Conservation (phyloP, 2,329 filamentous ascomycete species). For the Rutstroemia sp. region DNA sequence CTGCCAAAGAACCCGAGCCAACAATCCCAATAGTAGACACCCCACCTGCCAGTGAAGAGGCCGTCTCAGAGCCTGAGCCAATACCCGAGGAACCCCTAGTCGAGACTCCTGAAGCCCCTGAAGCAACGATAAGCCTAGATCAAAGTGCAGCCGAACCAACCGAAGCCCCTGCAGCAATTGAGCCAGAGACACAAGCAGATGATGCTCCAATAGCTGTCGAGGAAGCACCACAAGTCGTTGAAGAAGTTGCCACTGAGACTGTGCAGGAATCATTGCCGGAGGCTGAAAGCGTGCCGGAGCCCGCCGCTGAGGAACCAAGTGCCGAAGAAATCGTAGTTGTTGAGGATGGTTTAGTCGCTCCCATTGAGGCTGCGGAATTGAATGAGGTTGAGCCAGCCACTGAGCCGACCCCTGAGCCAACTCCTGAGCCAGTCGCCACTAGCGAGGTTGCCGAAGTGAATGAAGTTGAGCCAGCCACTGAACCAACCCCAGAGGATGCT, state of each 20-base stretch:
- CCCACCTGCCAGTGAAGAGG: background rate
- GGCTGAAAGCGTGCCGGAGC: no score
- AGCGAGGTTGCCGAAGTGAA: no score
- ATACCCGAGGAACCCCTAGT: background rate
- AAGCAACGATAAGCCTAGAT: background rate
- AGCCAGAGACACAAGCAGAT: background rate
- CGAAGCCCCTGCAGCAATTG: background rate
- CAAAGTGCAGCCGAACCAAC: no score
- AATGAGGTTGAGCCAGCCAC: no score
- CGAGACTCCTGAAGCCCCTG: background rate
- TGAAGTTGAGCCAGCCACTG: no score
- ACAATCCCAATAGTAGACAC: background rate
- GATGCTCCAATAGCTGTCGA: background rate
- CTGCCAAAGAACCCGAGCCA: background rate
- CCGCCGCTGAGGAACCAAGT: background rate
- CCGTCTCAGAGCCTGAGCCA: background rate
- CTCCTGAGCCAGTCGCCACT: no score
- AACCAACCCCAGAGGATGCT: no score
- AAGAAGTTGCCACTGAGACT: background rate
- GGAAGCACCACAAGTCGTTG: background rate
- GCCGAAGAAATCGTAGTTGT: no score
- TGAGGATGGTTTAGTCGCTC: no score
- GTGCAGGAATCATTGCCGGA: no score
- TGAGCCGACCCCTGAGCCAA: no score
- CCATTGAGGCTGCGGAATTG: no score